A percentile compares a stretch with the other conserved stretches of the same genome.
phyloP scores from a whole-genome alignment of 768 basidiomycete genomes.

The Sporobolomyces pararoseus region DNA sequence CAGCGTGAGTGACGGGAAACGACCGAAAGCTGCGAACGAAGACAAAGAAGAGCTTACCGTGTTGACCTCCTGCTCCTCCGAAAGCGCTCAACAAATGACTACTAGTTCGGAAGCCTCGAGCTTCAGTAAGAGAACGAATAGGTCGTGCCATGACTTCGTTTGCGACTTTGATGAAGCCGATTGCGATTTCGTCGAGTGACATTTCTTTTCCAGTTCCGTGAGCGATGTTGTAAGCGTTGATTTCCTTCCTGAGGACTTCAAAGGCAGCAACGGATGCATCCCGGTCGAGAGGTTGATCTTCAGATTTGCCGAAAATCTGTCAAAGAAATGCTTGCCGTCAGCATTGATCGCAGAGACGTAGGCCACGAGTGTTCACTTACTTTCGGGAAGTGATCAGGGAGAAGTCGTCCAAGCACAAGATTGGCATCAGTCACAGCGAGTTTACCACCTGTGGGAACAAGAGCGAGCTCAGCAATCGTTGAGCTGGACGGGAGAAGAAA shows the following conservation, averaged over 20 bases:
- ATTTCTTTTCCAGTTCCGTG: conserved; percentile 56
- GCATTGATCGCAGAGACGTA: no score
- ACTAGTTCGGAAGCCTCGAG: conserved; percentile 74
- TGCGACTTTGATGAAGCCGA: conserved; percentile 91
- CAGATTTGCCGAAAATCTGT: conserved; percentile 77
- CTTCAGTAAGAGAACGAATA: conserved; percentile 85
- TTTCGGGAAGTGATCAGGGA: conserved; percentile 88
- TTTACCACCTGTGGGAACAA: conserved; percentile 56
- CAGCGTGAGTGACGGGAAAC: neutral
- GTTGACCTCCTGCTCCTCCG: conserved; percentile 50
- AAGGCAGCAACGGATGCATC: conserved; percentile 68
- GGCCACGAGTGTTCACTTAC: neutral
- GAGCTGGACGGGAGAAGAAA: neutral
- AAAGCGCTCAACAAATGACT: conserved; percentile 55
- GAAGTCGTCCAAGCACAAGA: conserved; percentile 76
- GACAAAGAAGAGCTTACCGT: conserved; percentile 31
- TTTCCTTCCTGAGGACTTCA: conserved; percentile 63
- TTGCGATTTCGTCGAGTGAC: conserved; percentile 75
- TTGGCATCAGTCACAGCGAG: conserved; percentile 92
- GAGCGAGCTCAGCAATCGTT: neutral
- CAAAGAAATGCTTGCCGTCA: no score
- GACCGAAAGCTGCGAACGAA: neutral
- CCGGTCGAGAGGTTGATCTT: conserved; percentile 75
- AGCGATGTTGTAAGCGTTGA: conserved; percentile 59
- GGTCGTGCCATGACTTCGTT: conserved; percentile 96